Evolutionary conservation across 208 protist genomes (phyloP).

Genomic region (Leishmania aethiopica): DNA sequence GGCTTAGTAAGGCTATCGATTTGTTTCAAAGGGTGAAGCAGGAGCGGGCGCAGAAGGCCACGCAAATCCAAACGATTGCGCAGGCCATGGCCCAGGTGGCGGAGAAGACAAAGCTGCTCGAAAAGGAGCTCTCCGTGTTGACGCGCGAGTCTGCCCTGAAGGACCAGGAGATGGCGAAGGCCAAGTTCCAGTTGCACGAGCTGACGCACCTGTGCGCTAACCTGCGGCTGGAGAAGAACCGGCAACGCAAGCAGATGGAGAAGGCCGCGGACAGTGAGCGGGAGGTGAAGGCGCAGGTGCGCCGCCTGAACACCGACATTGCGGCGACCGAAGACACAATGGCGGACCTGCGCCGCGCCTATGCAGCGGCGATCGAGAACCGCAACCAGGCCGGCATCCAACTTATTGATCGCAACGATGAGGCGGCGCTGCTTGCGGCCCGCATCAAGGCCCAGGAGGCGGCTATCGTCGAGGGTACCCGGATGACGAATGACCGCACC

Average conservation of each 20-base stretch:
- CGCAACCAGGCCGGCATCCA: constrained; percentile 96
- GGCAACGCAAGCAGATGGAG: constrained; percentile 72
- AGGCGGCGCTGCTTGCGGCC: constrained; percentile 94
- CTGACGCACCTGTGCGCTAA: constrained; percentile 66
- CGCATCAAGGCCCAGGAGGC: constrained; percentile 94
- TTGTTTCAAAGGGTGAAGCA: constrained; percentile 93
- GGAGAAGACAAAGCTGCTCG: constrained; percentile 96
- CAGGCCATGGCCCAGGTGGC: constrained; percentile 94
- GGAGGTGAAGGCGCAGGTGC: constrained; percentile 89
- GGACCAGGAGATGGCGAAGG: constrained; percentile 84
- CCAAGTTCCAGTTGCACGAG: constrained; percentile 83
- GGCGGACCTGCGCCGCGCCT: constrained; percentile 77
- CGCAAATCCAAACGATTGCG: constrained; percentile 92
- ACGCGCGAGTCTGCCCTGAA: constrained; percentile 88
- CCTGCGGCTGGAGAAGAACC: constrained; percentile 87
- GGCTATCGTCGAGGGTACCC: constrained; percentile 86
- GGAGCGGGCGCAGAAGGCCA: constrained; percentile 92
- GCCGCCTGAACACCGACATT: constrained; percentile 93
- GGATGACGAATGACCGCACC: constrained; percentile 73
- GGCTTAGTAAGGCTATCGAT: constrained; percentile 72
- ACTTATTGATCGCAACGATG: constrained; percentile 97
- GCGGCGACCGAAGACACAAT: constrained; percentile 88
- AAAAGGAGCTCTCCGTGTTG: constrained; percentile 94
- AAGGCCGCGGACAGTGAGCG: constrained; percentile 65
- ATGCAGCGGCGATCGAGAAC: constrained; percentile 89